Conservation (phyloP, 495 filamentous ascomycete species). For the Hyphodiscus hymeniophilus region DNA sequence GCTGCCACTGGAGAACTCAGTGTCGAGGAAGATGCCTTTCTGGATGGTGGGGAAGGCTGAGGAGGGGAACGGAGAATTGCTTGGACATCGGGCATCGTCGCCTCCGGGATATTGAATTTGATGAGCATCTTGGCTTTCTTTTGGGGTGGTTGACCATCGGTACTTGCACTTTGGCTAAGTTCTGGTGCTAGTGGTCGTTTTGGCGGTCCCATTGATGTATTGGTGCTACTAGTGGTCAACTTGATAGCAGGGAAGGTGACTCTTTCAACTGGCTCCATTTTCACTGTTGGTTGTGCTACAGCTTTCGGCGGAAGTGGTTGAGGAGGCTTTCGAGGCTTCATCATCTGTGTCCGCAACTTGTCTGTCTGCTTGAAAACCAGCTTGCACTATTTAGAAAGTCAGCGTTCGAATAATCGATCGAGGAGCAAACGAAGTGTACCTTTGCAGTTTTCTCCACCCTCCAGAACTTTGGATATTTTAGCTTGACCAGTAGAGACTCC, state of each 20-base stretch:
- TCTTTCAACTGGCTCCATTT: constrained; percentile 7
- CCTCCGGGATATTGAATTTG: constrained; percentile 3
- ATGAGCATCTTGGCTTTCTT: constrained; percentile 5
- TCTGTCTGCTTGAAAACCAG: constrained; percentile 25
- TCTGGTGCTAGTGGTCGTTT: not conserved
- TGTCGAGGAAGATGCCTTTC: not conserved
- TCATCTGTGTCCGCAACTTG: constrained; percentile 18
- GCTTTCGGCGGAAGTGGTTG: constrained; percentile 6
- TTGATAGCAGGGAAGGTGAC: not conserved
- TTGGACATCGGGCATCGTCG: not conserved
- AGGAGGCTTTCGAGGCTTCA: constrained; percentile 16
- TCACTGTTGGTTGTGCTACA: not conserved
- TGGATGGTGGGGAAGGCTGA: not conserved
- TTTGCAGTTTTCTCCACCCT: constrained; percentile 53
- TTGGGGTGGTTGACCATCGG: not conserved
- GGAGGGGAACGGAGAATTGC: not conserved
- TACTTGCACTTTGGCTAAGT: not conserved
- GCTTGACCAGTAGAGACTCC: constrained; percentile 48
- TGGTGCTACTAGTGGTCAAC: not conserved
- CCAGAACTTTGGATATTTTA: constrained; percentile 70
- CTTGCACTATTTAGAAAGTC: constrained; percentile 21
- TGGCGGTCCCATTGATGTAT: not conserved
- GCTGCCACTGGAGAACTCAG: not conserved
- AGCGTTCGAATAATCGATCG: constrained; percentile 3
- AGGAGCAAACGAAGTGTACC: constrained; percentile 26